A percentile compares a stretch with the other conserved stretches of the same genome.
These are phyloP conservation scores for Metschnikowia bowlesiae DNA, from an alignment of 805 yeast species.

Conservation along the genomic window DNA sequence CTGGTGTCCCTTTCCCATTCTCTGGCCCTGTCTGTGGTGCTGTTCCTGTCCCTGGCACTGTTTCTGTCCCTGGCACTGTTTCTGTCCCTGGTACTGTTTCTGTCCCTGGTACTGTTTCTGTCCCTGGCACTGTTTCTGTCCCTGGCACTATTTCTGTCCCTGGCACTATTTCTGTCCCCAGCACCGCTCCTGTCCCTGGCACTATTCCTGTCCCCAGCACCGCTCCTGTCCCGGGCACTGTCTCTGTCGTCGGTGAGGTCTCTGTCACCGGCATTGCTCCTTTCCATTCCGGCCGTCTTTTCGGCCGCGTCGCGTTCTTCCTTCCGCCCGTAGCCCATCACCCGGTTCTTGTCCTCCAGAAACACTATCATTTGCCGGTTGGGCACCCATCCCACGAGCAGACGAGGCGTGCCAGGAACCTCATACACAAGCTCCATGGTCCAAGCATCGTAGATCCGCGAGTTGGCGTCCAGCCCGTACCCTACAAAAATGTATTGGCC, in stretches of 20 bases:
- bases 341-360: conserved; percentile 28
- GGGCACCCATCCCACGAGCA: conserved; percentile 32
- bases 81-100: not conserved
- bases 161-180: not conserved
- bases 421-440: conserved; percentile 27
- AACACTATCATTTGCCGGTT: conserved; percentile 28
- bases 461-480: conserved; percentile 39
- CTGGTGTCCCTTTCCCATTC: not conserved
- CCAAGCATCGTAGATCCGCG: conserved; percentile 35
- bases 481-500: conserved; percentile 44
- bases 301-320: not conserved
- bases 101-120: not conserved
- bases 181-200: too few species aligned
- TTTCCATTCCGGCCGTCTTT: not conserved
- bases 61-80: not conserved
- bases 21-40: not conserved
- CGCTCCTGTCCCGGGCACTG: too few species aligned
- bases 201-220: not conserved
- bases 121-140: not conserved
- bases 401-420: conserved; percentile 10
- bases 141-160: not conserved
- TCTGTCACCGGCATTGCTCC: too few species aligned
- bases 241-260: too few species aligned
- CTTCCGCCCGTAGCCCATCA: conserved; percentile 16
- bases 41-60: not conserved